A percentile compares a stretch with the other conserved stretches of the same genome.
Conservation (phyloP, 2,329 filamentous ascomycete genomes). For the Ascochyta clinopodiicola region DNA sequence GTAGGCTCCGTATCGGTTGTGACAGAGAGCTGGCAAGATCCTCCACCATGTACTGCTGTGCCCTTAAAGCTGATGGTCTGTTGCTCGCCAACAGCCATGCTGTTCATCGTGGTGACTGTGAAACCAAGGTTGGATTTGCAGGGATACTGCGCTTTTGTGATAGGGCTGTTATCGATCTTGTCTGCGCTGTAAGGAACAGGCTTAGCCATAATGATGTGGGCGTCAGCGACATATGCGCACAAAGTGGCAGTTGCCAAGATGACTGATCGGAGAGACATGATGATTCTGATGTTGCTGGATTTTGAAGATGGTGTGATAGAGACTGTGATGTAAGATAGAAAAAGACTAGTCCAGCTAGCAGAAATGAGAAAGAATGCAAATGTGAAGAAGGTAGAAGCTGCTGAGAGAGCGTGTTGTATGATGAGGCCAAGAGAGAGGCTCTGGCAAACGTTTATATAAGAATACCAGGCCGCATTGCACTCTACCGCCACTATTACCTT, state of each 20-base stretch:
- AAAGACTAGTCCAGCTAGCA: slow-evolving; percentile 19
- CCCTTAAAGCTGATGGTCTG: slow-evolving; percentile 72
- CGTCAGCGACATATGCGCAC: slow-evolving; percentile 56
- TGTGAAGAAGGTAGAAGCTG: slow-evolving; percentile 27
- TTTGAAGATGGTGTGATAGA: slow-evolving; percentile 25
- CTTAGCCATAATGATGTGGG: slow-evolving; percentile 75
- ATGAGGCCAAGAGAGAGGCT: slow-evolving; percentile 23
- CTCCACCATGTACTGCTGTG: slow-evolving; percentile 82
- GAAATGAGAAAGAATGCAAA: slow-evolving; percentile 13
- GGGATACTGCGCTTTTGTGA: slow-evolving; percentile 71
- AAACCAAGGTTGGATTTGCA: slow-evolving; percentile 60
- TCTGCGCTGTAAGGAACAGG: slow-evolving; percentile 68
- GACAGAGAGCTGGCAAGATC: slow-evolving; percentile 85
- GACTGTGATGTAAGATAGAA: slow-evolving; percentile 14
- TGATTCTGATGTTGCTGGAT: slow-evolving; percentile 38
- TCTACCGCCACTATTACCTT: slow-evolving; percentile 18
- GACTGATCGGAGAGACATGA: slow-evolving; percentile 60
- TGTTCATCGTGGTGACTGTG: slow-evolving; percentile 42
- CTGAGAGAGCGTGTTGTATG: slow-evolving; percentile 28
- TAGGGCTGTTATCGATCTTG: slow-evolving; percentile 67
- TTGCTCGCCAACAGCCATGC: slow-evolving; percentile 67
- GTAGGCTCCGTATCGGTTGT: slow-evolving; percentile 66
- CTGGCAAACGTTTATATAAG: slow-evolving; percentile 36
- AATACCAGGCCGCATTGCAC: slow-evolving; percentile 6
- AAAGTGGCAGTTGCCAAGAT: slow-evolving; percentile 53